Conservation (phyloP, 2,329 filamentous ascomycete genomes). For the Aureobasidium sp. region DNA sequence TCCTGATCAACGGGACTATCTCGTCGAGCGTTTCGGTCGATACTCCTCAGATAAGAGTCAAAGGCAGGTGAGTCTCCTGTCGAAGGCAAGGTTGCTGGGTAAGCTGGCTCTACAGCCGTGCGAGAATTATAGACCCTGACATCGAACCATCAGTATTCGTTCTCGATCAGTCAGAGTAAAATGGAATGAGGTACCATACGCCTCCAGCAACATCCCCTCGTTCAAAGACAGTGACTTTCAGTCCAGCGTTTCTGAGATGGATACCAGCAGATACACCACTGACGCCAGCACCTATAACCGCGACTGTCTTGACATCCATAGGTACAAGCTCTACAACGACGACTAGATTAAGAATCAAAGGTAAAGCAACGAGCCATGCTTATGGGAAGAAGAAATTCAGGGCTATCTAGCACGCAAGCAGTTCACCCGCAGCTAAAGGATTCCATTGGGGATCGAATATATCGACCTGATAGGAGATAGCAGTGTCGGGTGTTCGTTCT, state of each 20-base stretch:
- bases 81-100: conserved; percentile 45
- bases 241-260: conserved; percentile 49
- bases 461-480: neutral
- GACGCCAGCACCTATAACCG: conserved; percentile 59
- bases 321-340: too few relatives aligned
- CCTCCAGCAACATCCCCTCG: conserved; percentile 59
- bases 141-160: neutral
- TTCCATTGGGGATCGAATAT: neutral
- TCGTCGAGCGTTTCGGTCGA: conserved; percentile 2
- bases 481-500: too few relatives aligned
- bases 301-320: conserved; percentile 34
- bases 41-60: neutral
- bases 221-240: conserved; percentile 62
- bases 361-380: neutral
- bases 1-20: conserved; percentile 26
- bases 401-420: neutral
- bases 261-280: conserved; percentile 54
- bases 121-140: conserved; percentile 57
- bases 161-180: too few relatives aligned
- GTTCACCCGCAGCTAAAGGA: neutral
- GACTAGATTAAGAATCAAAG: too few relatives aligned
- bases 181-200: conserved; percentile 53
- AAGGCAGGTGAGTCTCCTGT: conserved; percentile 36
- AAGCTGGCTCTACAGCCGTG: conserved; percentile 52
- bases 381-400: neutral